Evolutionary conservation across 2,329 filamentous ascomycete species (phyloP).

Genomic region (Colletotrichum sp.): DNA sequence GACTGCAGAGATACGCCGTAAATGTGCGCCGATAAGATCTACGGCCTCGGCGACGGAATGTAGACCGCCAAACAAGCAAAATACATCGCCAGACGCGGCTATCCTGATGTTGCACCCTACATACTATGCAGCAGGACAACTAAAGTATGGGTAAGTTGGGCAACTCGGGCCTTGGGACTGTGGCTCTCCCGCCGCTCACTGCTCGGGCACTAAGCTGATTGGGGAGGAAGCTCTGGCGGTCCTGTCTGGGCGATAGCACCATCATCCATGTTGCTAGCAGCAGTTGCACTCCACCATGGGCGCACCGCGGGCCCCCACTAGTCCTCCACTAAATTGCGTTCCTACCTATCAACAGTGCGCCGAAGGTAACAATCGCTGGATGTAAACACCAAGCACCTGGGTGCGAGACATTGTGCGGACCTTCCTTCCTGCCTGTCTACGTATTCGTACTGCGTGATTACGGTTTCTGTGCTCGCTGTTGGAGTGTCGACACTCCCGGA

Average conservation of each 20-base stretch:
- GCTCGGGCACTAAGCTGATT: slow-evolving; percentile 3
- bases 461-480: neutral
- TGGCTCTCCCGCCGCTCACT: neutral
- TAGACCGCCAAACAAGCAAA: neutral
- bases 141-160: neutral
- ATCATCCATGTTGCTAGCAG: slow-evolving; percentile 10
- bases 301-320: neutral
- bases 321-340: slow-evolving; percentile 7
- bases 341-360: slow-evolving; percentile 3
- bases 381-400: slow-evolving; percentile 1
- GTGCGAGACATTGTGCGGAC: neutral
- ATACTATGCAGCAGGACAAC: neutral
- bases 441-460: neutral
- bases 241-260: slow-evolving; percentile 3
- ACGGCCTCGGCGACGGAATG: neutral
- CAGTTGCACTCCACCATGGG: neutral
- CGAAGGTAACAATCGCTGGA: neutral
- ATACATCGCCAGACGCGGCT: slow-evolving; percentile 9
- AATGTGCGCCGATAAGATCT: neutral
- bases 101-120: neutral
- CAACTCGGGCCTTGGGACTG: neutral
- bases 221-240: neutral
- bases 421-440: neutral
- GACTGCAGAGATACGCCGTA: neutral
- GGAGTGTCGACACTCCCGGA: neutral